phyloP scores from a whole-genome alignment of 2,329 filamentous ascomycete species.

The Pseudogymnoascus sp. region DNA sequence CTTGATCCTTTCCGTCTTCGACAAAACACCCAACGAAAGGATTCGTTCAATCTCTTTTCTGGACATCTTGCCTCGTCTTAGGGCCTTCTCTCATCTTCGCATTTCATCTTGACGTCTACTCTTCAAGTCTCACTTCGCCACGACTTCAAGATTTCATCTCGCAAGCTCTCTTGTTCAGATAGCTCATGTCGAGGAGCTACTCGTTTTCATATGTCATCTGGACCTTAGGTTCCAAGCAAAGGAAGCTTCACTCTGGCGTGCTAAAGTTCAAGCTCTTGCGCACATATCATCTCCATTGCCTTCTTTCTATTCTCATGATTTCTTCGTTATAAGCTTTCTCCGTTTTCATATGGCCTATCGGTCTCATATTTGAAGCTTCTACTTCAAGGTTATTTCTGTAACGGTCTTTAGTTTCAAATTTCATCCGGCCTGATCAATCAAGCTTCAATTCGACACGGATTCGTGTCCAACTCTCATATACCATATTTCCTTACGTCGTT shows the following conservation, averaged over 20 bases:
- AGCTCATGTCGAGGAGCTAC: not conserved
- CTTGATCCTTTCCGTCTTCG: not conserved
- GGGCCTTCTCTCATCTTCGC: not conserved
- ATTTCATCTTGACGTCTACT: not conserved
- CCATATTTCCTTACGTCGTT: not conserved
- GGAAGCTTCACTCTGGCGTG: not conserved
- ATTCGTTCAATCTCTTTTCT: not conserved
- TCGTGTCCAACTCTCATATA: not conserved
- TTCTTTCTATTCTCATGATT: not conserved
- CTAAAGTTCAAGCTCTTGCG: too few relatives aligned
- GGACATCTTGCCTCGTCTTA: not conserved
- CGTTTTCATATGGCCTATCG: not conserved
- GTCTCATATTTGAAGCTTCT: not conserved
- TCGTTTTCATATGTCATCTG: not conserved
- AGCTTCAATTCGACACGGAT: not conserved
- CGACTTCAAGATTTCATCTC: not conserved
- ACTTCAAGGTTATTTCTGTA: not conserved
- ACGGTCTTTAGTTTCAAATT: not conserved
- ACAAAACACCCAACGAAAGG: not conserved
- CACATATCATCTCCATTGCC: not conserved
- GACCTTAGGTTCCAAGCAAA: not conserved
- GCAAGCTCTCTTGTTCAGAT: not conserved
- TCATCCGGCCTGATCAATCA: not conserved
- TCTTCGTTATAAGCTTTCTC: not conserved
- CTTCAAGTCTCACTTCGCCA: not conserved